Evolutionary conservation across 441 rosid genomes (phyloP), one percentile per base, ranked within the genome.

Genomic region (Kokia cookei): DNA sequence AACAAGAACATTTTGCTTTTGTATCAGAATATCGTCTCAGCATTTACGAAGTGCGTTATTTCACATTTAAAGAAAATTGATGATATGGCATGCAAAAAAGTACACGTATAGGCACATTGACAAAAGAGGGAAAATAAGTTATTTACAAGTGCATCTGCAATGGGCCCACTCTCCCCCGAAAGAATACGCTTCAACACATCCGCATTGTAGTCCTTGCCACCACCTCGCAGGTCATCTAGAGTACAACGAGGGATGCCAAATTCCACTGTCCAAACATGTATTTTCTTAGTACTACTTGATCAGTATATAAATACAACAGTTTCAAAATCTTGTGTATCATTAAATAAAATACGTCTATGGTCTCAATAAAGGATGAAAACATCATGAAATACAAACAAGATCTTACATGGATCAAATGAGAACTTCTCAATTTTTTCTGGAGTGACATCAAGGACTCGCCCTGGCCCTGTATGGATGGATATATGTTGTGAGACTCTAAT

Each of bases 171-270:
- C 74, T 92, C 96, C 77, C 98, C 99, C 8, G 97, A 83, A 14
- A 96, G 79, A 22, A 90, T 86, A 51, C 81, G 88, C 82, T 76
- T 89, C 73, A 96, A 75, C 54, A 83, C 86, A 71, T 84, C 84
- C 1, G 97, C 93, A 27, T 96, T 96, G 73, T 91, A 89, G 22
- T 81, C 91, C 0, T 97, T 92, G 58, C 73, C 92, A 78, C 97
- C 99, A 48, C 99, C 99, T 13, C 76, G 81, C 83, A 96, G 86
- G 82, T 86, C 85, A 3, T 88, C 91, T 68, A 90, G 73, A 42
- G 92, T 92, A 77, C 98, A 96, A 12, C 97, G 94, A 71, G 91
- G 97, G 82, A 96, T 88, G 65, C 93, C 98, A 53, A 87, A 93
- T 19, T 93, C 94, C 94, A 93, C 98, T 93, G 84, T 75, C 48